A percentile compares a stretch with the other conserved stretches of the same genome.
phyloP scores from a whole-genome alignment of 2,329 filamentous ascomycete species.

The Colletotrichum gloeosporioides region DNA sequence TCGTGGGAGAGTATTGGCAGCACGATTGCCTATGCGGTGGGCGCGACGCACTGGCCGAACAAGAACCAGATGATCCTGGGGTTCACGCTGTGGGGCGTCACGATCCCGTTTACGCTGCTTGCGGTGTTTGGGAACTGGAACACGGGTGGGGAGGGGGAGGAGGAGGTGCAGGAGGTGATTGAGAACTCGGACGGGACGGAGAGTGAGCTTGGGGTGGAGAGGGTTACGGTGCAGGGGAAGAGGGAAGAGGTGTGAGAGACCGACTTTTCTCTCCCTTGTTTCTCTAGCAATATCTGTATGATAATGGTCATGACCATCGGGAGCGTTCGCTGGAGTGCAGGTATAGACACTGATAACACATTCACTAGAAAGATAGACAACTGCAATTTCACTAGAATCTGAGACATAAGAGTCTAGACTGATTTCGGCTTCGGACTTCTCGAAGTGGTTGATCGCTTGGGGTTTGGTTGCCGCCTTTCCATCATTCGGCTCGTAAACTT shows the following conservation, averaged over 20 bases:
- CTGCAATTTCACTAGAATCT: too few species aligned
- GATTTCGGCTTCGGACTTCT: too few species aligned
- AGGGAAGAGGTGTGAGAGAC: background rate
- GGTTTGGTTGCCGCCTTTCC: too few species aligned
- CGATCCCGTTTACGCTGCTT: constrained; percentile 11
- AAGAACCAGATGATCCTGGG: constrained; percentile 13
- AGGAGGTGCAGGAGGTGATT: background rate
- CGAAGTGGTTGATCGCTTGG: too few species aligned
- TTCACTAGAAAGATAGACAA: too few species aligned
- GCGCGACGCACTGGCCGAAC: constrained; percentile 12
- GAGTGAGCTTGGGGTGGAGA: background rate
- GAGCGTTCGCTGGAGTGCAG: too few species aligned
- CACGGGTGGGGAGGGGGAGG: background rate
- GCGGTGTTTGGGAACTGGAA: constrained; percentile 15
- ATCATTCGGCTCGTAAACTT: too few species aligned
- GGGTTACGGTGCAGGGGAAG: background rate
- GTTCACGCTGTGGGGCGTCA: constrained; percentile 3
- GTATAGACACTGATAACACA: too few species aligned
- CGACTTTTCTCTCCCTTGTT: background rate
- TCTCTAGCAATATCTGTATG: too few species aligned
- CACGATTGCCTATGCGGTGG: constrained; percentile 9
- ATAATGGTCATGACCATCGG: too few species aligned
- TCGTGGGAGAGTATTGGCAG: constrained; percentile 14
- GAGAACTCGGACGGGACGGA: background rate
- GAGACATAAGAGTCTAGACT: too few species aligned